Evolutionary conservation across 2,329 filamentous ascomycete species (phyloP), one percentile per base, ranked within the genome.

Genomic region (Gyromitra esculenta): DNA sequence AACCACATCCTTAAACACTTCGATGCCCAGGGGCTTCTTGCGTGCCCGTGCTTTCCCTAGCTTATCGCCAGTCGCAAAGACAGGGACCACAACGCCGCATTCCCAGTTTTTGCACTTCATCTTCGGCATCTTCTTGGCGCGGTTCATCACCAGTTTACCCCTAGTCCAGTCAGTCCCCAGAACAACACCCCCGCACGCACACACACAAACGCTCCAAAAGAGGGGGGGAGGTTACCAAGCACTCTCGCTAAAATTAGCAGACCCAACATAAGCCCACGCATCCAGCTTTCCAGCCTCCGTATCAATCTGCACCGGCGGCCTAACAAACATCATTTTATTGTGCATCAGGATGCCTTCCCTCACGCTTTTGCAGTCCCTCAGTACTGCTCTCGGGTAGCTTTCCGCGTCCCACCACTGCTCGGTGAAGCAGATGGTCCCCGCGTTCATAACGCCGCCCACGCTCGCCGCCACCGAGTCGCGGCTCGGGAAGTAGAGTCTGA

Each of bases 31-130:
- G 57, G 81, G 78, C 13, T 56, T 54, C 13, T 39, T 68, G 5
- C 70, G 48, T 35, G 31, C 56, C 3, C 11, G 18, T 2, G 68
- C 71, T n/a, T 79, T 77, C 6, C 79, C 79, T 15, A 80, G 59
- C 18, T 31, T 77, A 2, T 31, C 68, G 2, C 63, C 67, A n/a
- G 60, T 72, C 1, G 81, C 72, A 54, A 79, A 80, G 31, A 92
- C 85, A 8, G 90, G 89, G 52, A 97, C 82, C 31, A 98, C 81
- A 0, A 99, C 92, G 45, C 96, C 96, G 82, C 94, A 97, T 84
- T 98, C 96, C 94, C 95, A 98, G 83, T 98, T 99, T 70, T 92
- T 90, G 83, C 92, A 94, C 78, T 88, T 94, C 78, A 98, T 86
- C 83, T 93, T 97, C 11, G 89, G 88, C 77, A 88, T 84, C 77